Base-by-base conservation (phyloP, 2,329 filamentous ascomycete genomes). In the Sporothrix dimorphospora region DNA sequence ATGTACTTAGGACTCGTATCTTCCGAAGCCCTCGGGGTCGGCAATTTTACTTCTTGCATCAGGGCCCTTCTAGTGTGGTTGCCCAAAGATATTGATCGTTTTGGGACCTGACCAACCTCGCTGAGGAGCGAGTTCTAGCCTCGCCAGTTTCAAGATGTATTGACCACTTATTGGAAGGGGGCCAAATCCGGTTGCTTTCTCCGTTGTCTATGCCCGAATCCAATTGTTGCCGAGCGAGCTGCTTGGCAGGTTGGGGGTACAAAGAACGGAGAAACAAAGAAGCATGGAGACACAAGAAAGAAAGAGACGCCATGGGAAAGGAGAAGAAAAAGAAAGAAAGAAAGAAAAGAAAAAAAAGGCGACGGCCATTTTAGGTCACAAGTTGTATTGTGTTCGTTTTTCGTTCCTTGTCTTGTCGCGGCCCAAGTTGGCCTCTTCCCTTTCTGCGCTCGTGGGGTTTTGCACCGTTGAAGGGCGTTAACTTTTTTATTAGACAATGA, bases 221-320 rank as follows among this genome's bases (percentile, higher is more conserved):
- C n/a, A n/a, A 61, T 21, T 61, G 57, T 61, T 40, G 30, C 30
- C 57, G 57, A 61, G 34, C n/a, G 11, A n/a, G 34, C 24, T 42
- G 34, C 53, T 24, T 63, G 57, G n/a, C 57, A 63, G n/a, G 57
- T 8, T 63, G 57, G 57, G 57, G 57, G 57, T 63, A 63, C 34
- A 63, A 24, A 63, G n/a, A 42, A 24, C 49, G 21, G 49, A 24
- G 21, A 21, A 42, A 24, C n/a, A 42, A n/a, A n/a, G n/a, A n/a
- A n/a, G n/a, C n/a, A n/a, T n/a, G 34, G 38, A 42, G n/a, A 42
- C 8, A 19, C n/a, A 16, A 34, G 30, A 34, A 4, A 38, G 9
- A 38, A 61, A 21, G 11, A 6, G 40, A 14, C 16, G 21, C 47
- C 19, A n/a, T 21, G 21, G 19, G 19, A 61, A 24, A 61, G 27